Conservation (phyloP, 495 filamentous ascomycete genomes). For the Aspergillus funiculosus region DNA sequence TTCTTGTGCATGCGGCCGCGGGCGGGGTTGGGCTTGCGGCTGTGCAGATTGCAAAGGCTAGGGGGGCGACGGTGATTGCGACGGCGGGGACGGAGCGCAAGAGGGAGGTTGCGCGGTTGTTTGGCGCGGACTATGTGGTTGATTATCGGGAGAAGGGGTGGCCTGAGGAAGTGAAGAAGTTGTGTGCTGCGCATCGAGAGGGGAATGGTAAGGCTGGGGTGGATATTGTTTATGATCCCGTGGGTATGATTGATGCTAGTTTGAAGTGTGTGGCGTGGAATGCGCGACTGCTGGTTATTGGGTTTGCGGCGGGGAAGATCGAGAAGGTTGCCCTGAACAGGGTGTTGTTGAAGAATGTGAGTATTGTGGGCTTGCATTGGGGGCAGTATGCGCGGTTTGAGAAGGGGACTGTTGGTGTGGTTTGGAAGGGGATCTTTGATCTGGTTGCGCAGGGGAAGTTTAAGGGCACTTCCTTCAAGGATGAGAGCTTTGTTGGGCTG, state of each 20-base stretch:
- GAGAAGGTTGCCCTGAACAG: conserved; percentile 91
- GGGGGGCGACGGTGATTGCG: conserved; percentile 83
- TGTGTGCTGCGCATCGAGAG: conserved; percentile 48
- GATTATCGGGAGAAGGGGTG: conserved; percentile 68
- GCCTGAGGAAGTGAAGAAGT: conserved; percentile 70
- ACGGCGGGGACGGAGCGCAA: conserved; percentile 77
- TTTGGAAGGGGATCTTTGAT: conserved; percentile 78
- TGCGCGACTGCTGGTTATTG: conserved; percentile 77
- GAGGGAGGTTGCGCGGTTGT: conserved; percentile 66
- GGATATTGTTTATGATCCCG: conserved; percentile 87
- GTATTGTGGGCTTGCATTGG: conserved; percentile 86
- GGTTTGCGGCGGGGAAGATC: conserved; percentile 82
- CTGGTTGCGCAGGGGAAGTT: conserved; percentile 76
- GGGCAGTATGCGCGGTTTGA: conserved; percentile 74
- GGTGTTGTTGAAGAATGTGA: conserved; percentile 90
- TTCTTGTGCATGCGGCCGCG: conserved; percentile 88
- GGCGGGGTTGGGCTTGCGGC: conserved; percentile 89
- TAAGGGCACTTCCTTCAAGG: conserved; percentile 71
- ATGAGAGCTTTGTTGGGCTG: conserved; percentile 74
- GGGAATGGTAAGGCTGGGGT: conserved; percentile 64
- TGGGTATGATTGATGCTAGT: conserved; percentile 75
- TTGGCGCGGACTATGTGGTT: conserved; percentile 78
- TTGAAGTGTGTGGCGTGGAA: conserved; percentile 91
- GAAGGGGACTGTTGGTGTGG: conserved; percentile 58
- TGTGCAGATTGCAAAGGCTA: conserved; percentile 88